phyloP scores from a whole-genome alignment of 140 eudicot species.

The Anethum foeniculum region DNA sequence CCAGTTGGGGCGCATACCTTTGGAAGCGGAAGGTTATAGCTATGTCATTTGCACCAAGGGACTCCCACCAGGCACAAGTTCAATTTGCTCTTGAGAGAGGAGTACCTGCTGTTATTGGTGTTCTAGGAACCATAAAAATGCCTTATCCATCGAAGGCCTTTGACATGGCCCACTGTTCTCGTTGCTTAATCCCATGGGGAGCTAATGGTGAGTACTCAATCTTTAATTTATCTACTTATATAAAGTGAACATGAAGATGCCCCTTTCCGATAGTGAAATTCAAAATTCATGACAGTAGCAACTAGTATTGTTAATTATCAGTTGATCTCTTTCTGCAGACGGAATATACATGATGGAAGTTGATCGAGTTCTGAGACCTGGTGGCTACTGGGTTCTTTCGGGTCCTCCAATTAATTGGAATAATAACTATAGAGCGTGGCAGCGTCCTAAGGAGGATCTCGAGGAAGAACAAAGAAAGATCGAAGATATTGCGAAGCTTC shows the following conservation, averaged over 20 bases:
- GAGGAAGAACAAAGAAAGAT: conserved; percentile 61
- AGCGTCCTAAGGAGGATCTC: conserved; percentile 64
- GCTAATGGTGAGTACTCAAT: conserved; percentile 41
- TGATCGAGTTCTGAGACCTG: conserved; percentile 74
- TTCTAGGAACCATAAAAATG: conserved; percentile 66
- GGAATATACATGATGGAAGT: conserved; percentile 79
- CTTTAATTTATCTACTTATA: background rate
- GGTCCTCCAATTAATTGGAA: conserved; percentile 89
- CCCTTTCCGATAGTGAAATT: background rate
- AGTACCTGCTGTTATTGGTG: conserved; percentile 86
- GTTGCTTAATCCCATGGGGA: conserved; percentile 83
- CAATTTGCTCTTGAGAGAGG: conserved; percentile 80
- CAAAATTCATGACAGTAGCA: background rate
- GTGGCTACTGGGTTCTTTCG: conserved; percentile 84
- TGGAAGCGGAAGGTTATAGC: conserved; percentile 78
- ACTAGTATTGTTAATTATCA: background rate
- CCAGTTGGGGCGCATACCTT: conserved; percentile 82
- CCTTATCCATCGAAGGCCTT: conserved; percentile 75
- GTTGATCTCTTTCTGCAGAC: conserved; percentile 30
- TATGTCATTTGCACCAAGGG: conserved; percentile 80
- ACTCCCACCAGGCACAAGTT: conserved; percentile 73
- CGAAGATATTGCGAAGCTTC: conserved; percentile 56
- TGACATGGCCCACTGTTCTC: conserved; percentile 89
- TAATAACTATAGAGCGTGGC: conserved; percentile 54
- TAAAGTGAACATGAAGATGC: background rate